Conservation (phyloP, 2,329 filamentous ascomycete genomes). For the Aspergillus oerlinghausenensis region DNA sequence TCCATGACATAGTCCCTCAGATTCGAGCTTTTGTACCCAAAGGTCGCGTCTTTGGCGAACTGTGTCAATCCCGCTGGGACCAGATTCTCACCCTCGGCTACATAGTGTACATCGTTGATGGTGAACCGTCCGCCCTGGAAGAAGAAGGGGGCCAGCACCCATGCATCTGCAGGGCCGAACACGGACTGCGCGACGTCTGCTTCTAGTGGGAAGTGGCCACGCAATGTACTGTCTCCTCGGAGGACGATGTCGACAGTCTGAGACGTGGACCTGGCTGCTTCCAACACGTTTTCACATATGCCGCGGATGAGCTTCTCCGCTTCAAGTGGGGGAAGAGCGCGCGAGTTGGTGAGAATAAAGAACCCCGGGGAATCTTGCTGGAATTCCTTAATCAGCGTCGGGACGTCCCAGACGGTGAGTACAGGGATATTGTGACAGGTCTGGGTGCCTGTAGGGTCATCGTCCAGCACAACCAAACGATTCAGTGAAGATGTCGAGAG, state of each 20-base stretch:
- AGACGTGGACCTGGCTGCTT: conserved; percentile 38
- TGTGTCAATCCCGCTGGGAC: conserved; percentile 52
- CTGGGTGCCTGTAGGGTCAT: conserved; percentile 58
- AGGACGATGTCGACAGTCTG: conserved; percentile 52
- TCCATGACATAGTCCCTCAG: conserved; percentile 51
- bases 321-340: conserved; percentile 48
- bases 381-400: conserved; percentile 45
- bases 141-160: conserved; percentile 57
- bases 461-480: conserved; percentile 42
- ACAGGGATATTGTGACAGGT: conserved; percentile 57
- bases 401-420: conserved; percentile 50
- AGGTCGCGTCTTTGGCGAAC: conserved; percentile 55
- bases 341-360: conserved; percentile 59
- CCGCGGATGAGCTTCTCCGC: conserved; percentile 47
- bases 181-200: conserved; percentile 49
- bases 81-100: conserved; percentile 47
- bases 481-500: conserved; percentile 23
- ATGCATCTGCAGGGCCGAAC: conserved; percentile 49
- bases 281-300: conserved; percentile 49
- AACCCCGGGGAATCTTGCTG: conserved; percentile 44
- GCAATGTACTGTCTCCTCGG: conserved; percentile 53
- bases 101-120: conserved; percentile 56
- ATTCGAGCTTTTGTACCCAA: conserved; percentile 54
- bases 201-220: conserved; percentile 56
- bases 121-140: conserved; percentile 56